Base-by-base conservation (phyloP, 371 early-diverging fungal genomes). In the Lichtheimia ornata region DNA sequence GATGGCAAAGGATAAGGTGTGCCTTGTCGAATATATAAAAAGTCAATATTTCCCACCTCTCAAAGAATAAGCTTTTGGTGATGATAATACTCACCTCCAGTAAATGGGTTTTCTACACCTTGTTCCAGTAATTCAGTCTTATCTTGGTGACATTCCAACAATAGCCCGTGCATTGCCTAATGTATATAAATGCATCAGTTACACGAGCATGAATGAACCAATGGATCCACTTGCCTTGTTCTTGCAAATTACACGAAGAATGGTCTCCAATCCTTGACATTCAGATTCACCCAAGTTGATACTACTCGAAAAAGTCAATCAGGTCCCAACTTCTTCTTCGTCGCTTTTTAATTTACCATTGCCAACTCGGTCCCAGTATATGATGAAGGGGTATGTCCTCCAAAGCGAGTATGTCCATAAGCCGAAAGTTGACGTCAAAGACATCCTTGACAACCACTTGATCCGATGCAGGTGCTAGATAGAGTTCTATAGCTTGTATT, bases 61-160 rank as follows among this genome's bases (percentile, higher is more conserved):
- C 11, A 2, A 35, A 30, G 27, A 6, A 30, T 7, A 30, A 6
- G 30, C 6, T 5, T 6, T 47, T 9, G 18, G 47, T 22, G 6
- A 5, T 6, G 43, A 0, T 17, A 2, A 24, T 9, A 45, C 27
- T 28, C 17, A 56, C 57, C 42, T 56, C 25, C 28, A 25, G 43
- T 25, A 14, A 56, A 56, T 11, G 57, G 57, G 24, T 56, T 56
- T 45, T 56, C 57, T 11, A 56, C 14, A 17, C 57, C 57, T 7
- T 45, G 27, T 28, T 56, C 57, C 25, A 56, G 20, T 27, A 56
- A 43, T 25, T 45, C 45, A 22, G 40, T 44, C 25, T 56, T 56
- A n/a, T 56, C 57, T 24, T 56, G 42, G 12, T 25, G 20, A 45
- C 57, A 56, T 45, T 56, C 57, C 11, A 56, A 24, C 24, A 56